Evolutionary conservation across 1,139 yeast genomes (phyloP), one percentile per base, ranked within the genome.

Genomic region (Taphrina sp.): DNA sequence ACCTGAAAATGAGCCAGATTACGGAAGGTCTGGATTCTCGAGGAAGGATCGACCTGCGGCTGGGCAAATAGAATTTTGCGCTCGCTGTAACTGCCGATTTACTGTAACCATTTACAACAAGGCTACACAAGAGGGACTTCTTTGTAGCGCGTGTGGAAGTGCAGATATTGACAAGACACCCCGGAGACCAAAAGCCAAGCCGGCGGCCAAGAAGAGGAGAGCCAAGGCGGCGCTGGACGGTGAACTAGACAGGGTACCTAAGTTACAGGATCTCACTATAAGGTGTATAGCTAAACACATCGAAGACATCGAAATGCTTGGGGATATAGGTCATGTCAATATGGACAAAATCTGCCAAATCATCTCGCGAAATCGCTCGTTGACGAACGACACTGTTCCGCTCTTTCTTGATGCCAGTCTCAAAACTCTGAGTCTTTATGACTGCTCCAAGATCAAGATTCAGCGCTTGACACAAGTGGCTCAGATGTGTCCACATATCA

Each of bases 161-260:
- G 35, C 71, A 74, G 51, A 72, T 72, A 56, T 64, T 59, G 58
- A 55, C 53, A 59, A 61, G 74, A 52, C 75, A 76, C 60, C 76
- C 71, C 63, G 80, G 74, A 67, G 83, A 26, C 78, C 78, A 58
- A 86, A 88, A 12, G 75, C 95, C 55, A 83, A 82, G 16, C 56
- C 37, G 7, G 35, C 34, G 3, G 49, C 45, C 66, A 78, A 79
- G 65, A 77, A 95, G 59, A 86, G 84, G 72, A 81, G 80, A 70
- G 74, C 85, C 35, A 96, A 97, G 0, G 85, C 83, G 59, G 95
- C 95, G 1, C 73, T 92, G 46, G 74, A 92, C 57, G 90, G 92
- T 64, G 78, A 82, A 64, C 76, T 81, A 55, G 80, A 79, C 26
- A 74, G 72, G 52, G 71, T 89, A 1, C 85, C 95, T 2, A 74